Evolutionary conservation across 148 eudicot genomes (phyloP), one percentile per base, ranked within the genome.

Genomic region (Selenicereus undatus): DNA sequence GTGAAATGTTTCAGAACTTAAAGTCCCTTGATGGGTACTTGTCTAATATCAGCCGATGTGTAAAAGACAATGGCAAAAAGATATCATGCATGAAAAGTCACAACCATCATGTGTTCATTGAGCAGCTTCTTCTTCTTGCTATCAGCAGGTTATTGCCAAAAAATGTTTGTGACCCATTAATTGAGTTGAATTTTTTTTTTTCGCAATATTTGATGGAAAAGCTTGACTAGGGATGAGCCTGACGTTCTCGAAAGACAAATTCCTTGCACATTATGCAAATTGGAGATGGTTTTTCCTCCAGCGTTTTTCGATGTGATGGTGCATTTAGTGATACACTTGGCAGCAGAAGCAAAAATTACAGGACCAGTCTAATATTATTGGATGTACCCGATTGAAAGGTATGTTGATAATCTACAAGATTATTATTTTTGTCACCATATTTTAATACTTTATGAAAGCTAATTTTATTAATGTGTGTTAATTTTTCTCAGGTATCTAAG

Each of bases 301-400:
- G 18, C 22, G 0, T 66, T 81, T 69, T 81, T 81, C 11, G 29
- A 51, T 10, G 45, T 81, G 24, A 76, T 81, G 83, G 83, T 81
- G 22, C 75, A 75, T 32, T 45, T 45, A 45, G 50, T 45, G 8
- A 10, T 45, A 10, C 8, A 45, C 50, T 65, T 81, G 24, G 75
- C 68, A 4, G 27, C 8, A 7, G 82, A 80, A 65, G 62, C 68
- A 0, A 80, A 27, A 58, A 27, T 80, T 74, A 64, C 70, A 8
- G 78, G 82, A 2, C 82, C 73, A 58, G 82, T 80, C 0, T 29
- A 30, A 21, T 65, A 14, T 43, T 14, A 32, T 32, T 32, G 32
- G 32, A 32, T 32, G 32, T 32, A 32, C 32, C 32, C 32, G 32
- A 32, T 32, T 32, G 32, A 1, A 32, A 1, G 32, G 32, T 32